These are phyloP conservation scores for Suillus paluster DNA, from an alignment of 768 basidiomycete species.

Conservation along the genomic window DNA sequence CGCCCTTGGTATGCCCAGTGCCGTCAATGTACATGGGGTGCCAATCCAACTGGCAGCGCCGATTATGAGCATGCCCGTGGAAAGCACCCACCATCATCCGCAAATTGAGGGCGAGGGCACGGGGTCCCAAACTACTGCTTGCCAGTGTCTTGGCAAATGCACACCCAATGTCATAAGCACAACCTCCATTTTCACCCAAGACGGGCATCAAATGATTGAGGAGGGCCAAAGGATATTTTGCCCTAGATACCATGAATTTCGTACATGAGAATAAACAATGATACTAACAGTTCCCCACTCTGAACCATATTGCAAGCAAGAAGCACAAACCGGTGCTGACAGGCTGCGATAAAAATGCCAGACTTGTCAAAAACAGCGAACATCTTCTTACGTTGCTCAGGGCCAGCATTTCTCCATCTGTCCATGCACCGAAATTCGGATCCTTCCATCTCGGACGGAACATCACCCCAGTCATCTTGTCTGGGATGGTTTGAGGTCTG, in stretches of 20 bases:
- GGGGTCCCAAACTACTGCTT: slow-evolving; percentile 17
- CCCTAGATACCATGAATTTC: not conserved
- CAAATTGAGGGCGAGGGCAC: not conserved
- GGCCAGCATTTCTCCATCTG: slow-evolving; percentile 5
- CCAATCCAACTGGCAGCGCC: slow-evolving; percentile 30
- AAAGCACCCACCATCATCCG: slow-evolving; percentile 20
- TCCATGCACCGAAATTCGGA: not conserved
- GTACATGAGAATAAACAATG: too few species aligned
- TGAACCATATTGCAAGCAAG: not conserved
- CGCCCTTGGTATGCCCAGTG: slow-evolving; percentile 9
- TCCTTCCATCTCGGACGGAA: not conserved
- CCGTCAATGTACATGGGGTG: slow-evolving; percentile 28
- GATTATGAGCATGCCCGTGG: slow-evolving; percentile 32
- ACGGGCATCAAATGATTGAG: slow-evolving; percentile 18
- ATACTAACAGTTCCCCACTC: not conserved
- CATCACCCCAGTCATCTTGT: not conserved
- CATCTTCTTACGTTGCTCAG: slow-evolving; percentile 2
- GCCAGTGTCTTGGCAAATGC: slow-evolving; percentile 20
- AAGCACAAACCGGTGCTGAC: not conserved
- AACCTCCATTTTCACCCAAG: slow-evolving; percentile 17
- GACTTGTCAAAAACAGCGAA: slow-evolving; percentile 1
- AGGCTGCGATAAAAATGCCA: not conserved
- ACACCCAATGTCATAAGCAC: slow-evolving; percentile 34
- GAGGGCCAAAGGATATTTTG: slow-evolving; percentile 28
- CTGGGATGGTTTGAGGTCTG: not conserved